Percentiles rank a stretch among this genome's conserved stretches.
Evolutionary conservation across 192 early-diverging fungal genomes (phyloP).

Genomic region (Coemansia nantahalensis): DNA sequence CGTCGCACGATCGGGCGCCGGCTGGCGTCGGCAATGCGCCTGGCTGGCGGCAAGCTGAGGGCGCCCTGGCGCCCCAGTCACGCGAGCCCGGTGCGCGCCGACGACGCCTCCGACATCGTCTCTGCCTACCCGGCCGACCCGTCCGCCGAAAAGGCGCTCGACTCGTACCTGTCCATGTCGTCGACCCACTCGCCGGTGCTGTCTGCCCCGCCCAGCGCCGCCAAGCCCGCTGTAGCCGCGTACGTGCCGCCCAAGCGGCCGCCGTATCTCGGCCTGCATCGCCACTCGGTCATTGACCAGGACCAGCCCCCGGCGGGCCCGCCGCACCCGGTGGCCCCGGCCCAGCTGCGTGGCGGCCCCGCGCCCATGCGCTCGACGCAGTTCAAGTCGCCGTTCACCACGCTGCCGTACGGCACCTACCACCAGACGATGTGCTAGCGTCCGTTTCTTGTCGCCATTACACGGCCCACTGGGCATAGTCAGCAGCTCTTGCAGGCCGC

Average conservation of each 20-base stretch:
- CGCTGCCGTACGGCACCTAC: slow-evolving; percentile 40
- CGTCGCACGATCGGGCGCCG: slow-evolving; percentile 22
- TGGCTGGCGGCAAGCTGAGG: slow-evolving; percentile 22
- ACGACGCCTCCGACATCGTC: slow-evolving; percentile 28
- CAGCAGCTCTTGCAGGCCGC: too few species aligned
- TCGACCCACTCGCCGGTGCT: slow-evolving; percentile 29
- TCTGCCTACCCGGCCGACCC: slow-evolving; percentile 48
- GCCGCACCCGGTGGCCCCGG: neutral
- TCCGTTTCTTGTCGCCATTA: too few species aligned
- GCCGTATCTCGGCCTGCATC: slow-evolving; percentile 39
- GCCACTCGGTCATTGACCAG: slow-evolving; percentile 4
- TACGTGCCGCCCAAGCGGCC: slow-evolving; percentile 39
- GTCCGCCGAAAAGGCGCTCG: slow-evolving; percentile 18
- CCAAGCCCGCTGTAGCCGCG: neutral
- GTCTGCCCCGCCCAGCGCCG: slow-evolving; percentile 9
- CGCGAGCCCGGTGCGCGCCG: neutral
- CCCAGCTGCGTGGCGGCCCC: neutral
- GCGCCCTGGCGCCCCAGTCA: neutral
- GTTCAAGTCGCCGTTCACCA: slow-evolving; percentile 50
- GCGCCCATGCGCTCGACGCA: slow-evolving; percentile 33
- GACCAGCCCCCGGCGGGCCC: neutral
- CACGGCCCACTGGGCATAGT: too few species aligned
- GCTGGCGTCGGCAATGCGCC: slow-evolving; percentile 26
- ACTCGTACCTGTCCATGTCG: slow-evolving; percentile 38
- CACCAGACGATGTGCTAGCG: slow-evolving; percentile 3